Conservation (phyloP, 1,139 yeast genomes). For the Scheffersomyces illinoinensis region DNA sequence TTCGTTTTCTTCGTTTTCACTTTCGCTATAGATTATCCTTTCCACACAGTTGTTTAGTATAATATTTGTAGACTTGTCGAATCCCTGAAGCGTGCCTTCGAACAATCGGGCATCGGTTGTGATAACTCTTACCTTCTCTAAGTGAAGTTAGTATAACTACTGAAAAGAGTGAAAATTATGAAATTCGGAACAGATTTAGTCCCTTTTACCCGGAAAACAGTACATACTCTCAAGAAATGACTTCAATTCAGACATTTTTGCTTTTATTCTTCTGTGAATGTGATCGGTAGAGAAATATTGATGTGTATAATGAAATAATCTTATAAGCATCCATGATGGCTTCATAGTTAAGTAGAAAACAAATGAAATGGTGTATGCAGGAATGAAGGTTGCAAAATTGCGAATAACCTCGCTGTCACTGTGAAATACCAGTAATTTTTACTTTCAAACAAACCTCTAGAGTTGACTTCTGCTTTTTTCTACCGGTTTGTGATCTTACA, state of each 20-base stretch:
- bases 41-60: constrained; percentile 65
- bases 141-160: constrained; percentile 26
- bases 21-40: constrained; percentile 39
- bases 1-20: constrained; percentile 52
- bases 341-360: neutral
- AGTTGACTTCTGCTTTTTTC: no score
- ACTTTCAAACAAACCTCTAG: neutral
- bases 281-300: neutral
- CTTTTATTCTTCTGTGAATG: constrained; percentile 1
- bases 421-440: neutral
- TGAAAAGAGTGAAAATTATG: neutral
- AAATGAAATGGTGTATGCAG: neutral
- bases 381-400: neutral
- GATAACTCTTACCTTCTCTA: constrained; percentile 65
- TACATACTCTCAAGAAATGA: constrained; percentile 42
- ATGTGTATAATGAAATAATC: neutral
- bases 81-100: constrained; percentile 76
- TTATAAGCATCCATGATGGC: neutral
- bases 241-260: constrained; percentile 38
- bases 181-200: neutral
- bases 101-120: constrained; percentile 83
- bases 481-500: neutral
- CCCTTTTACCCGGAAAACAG: neutral
- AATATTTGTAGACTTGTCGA: constrained; percentile 77
- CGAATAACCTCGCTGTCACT: neutral